Evolutionary conservation across 1,139 yeast species (phyloP).

Genomic region (Geotrichum australiense): DNA sequence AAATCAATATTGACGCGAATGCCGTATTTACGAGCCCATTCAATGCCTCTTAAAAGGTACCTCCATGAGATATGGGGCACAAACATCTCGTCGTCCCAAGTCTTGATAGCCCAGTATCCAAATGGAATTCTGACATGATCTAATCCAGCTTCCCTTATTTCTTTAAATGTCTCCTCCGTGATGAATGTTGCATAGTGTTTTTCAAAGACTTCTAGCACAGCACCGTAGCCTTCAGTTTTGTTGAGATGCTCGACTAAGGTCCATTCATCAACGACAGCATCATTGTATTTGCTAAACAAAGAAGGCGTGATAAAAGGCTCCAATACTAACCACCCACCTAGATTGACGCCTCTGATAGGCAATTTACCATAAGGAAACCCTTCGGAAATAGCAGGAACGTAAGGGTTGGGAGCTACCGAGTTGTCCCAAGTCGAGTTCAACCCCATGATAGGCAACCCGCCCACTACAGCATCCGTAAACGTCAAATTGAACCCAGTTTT

Average conservation of each 20-base stretch:
- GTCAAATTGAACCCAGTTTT: constrained; percentile 33
- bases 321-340: constrained; percentile 88
- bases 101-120: constrained; percentile 91
- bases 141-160: constrained; percentile 59
- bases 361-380: constrained; percentile 42
- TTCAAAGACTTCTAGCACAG: constrained; percentile 36
- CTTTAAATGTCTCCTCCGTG: constrained; percentile 58
- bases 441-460: constrained; percentile 35
- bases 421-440: constrained; percentile 32
- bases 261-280: constrained; percentile 31
- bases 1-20: constrained; percentile 84
- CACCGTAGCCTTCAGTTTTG: constrained; percentile 42
- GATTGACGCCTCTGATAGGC: constrained; percentile 66
- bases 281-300: constrained; percentile 46
- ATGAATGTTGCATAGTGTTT: constrained; percentile 71
- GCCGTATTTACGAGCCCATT: constrained; percentile 60
- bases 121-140: constrained; percentile 86
- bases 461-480: constrained; percentile 32
- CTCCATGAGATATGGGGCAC: constrained; percentile 68
- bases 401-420: constrained; percentile 25
- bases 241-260: constrained; percentile 41
- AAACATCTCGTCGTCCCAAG: constrained; percentile 66
- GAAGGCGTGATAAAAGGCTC: constrained; percentile 84
- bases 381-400: constrained; percentile 29
- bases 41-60: constrained; percentile 67